A percentile compares a stretch with the other conserved stretches of the same genome.
phyloP scores from a whole-genome alignment of 2,329 filamentous ascomycete species.

The Corynespora cassiicola region DNA sequence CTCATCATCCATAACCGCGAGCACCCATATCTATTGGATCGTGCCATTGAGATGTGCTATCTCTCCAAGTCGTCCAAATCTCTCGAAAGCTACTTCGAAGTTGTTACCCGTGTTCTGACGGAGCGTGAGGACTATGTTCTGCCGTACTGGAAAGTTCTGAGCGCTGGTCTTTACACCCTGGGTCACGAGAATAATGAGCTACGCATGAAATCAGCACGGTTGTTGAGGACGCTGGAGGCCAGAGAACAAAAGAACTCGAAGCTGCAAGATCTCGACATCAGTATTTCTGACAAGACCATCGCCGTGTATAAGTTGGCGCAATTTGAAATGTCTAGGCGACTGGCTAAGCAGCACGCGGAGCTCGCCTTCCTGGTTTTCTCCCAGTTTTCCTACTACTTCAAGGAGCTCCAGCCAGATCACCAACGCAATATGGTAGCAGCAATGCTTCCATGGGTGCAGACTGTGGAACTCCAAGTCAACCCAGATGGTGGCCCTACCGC shows the following conservation, averaged over 20 bases:
- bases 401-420: constrained; percentile 78
- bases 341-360: constrained; percentile 87
- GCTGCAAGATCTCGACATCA: constrained; percentile 96
- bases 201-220: constrained; percentile 81
- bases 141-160: constrained; percentile 89
- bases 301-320: constrained; percentile 97
- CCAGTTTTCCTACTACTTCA: constrained; percentile 93
- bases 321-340: constrained; percentile 90
- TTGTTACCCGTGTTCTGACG: constrained; percentile 85
- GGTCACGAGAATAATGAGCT: constrained; percentile 92
- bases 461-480: constrained; percentile 89
- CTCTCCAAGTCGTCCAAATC: constrained; percentile 80
- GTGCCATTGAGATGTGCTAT: constrained; percentile 92
- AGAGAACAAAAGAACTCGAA: constrained; percentile 85
- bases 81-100: constrained; percentile 92
- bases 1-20: constrained; percentile 90
- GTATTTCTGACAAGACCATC: constrained; percentile 97
- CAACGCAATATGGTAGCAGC: constrained; percentile 95
- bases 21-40: constrained; percentile 82
- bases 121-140: constrained; percentile 83
- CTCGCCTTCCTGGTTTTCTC: constrained; percentile 94
- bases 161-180: constrained; percentile 87
- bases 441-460: constrained; percentile 94
- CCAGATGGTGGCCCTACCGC: constrained; percentile 90
- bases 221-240: constrained; percentile 82